Conservation (phyloP, 2,329 filamentous ascomycete genomes). For the Stachybotrys chlorohalonatus region DNA sequence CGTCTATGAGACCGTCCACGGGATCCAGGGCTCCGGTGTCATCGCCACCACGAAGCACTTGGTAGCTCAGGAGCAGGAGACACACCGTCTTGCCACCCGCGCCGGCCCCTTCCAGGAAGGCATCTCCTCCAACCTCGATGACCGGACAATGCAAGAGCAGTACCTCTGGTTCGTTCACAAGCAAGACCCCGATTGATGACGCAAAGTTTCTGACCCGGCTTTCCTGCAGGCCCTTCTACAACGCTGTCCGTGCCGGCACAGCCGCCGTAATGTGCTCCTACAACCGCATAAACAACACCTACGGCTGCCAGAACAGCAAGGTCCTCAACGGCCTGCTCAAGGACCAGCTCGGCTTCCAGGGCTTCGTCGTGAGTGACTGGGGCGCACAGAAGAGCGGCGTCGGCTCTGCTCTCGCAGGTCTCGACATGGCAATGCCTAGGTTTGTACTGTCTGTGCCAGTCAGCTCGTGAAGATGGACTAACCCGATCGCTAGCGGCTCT, state of each 20-base stretch:
- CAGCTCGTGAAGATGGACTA: not conserved
- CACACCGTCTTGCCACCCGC: conserved; percentile 28
- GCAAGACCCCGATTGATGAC: not conserved
- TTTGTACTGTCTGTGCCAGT: not conserved
- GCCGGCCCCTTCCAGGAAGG: conserved; percentile 31
- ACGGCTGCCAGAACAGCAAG: conserved; percentile 65
- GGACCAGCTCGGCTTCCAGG: conserved; percentile 53
- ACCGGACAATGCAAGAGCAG: conserved; percentile 54
- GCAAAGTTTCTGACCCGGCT: not conserved
- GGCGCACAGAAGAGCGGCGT: conserved; percentile 50
- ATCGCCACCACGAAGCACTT: conserved; percentile 68
- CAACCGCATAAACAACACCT: conserved; percentile 63
- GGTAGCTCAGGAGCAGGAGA: conserved; percentile 57
- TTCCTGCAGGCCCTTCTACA: conserved; percentile 43
- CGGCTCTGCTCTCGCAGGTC: conserved; percentile 42
- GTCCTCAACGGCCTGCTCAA: conserved; percentile 61
- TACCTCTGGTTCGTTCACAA: conserved; percentile 39
- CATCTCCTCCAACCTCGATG: conserved; percentile 53
- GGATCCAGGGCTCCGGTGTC: conserved; percentile 69
- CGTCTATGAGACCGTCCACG: conserved; percentile 62
- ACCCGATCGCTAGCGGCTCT: conserved; percentile 18
- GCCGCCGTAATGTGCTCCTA: conserved; percentile 60
- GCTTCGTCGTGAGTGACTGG: conserved; percentile 64
- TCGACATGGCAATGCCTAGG: conserved; percentile 63
- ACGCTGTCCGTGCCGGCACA: conserved; percentile 48